These are phyloP conservation scores for Plantago ovata DNA, from an alignment of 257 asterid genomes.

Conservation along the genomic window DNA sequence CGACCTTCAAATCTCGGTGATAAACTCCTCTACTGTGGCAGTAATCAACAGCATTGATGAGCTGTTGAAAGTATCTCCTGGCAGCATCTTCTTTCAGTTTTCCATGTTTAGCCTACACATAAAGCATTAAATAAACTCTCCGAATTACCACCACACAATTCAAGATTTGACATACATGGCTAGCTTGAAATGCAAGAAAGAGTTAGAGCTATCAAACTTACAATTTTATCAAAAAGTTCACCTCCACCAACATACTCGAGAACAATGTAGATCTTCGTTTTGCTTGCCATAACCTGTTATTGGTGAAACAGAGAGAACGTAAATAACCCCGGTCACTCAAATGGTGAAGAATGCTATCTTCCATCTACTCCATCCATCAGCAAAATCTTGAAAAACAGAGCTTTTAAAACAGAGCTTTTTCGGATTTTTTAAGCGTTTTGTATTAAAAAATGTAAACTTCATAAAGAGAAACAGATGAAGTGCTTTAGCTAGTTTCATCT, in stretches of 20 bases:
- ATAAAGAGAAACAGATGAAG: too few species aligned
- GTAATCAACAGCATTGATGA: conserved; percentile 79
- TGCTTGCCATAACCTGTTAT: conserved; percentile 77
- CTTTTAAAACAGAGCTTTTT: too few species aligned
- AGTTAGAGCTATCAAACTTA: conserved; percentile 23
- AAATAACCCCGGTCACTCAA: background rate
- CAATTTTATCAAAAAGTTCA: conserved; percentile 84
- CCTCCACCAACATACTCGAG: conserved; percentile 81
- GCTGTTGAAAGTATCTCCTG: conserved; percentile 72
- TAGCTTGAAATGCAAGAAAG: background rate
- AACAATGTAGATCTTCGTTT: conserved; percentile 70
- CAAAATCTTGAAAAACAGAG: too few species aligned
- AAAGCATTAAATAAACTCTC: conserved; percentile 4
- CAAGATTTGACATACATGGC: background rate
- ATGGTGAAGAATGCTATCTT: background rate
- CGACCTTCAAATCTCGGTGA: conserved; percentile 84
- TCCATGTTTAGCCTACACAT: conserved; percentile 57
- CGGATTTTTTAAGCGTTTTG: too few species aligned
- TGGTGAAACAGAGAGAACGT: background rate
- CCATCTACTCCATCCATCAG: background rate
- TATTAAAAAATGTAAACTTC: too few species aligned
- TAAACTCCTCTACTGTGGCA: conserved; percentile 88
- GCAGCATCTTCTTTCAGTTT: conserved; percentile 70
- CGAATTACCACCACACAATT: background rate
- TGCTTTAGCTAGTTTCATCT: too few species aligned